A percentile compares a stretch with the other conserved stretches of the same genome.
phyloP scores from a whole-genome alignment of 345 rosid species.

The Lagerstroemia speciosa region DNA sequence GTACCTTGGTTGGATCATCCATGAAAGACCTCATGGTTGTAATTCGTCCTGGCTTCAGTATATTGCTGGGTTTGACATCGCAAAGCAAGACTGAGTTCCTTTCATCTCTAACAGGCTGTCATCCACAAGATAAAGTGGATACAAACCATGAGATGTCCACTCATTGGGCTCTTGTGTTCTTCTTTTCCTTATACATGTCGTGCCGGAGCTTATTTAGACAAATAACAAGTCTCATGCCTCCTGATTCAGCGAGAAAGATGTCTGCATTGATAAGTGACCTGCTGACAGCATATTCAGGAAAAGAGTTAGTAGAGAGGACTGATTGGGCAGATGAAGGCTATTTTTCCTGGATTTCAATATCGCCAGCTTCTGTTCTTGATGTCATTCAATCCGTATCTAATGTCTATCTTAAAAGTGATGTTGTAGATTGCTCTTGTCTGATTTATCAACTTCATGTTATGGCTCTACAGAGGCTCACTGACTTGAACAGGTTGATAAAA shows the following conservation, averaged over 20 bases:
- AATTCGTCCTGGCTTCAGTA: constrained; percentile 45
- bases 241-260: constrained; percentile 42
- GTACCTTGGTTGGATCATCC: constrained; percentile 51
- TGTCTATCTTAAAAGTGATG: constrained; percentile 30
- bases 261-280: constrained; percentile 41
- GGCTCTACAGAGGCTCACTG: constrained; percentile 78
- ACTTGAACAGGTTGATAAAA: constrained; percentile 67
- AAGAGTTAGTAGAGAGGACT: constrained; percentile 53
- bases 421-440: constrained; percentile 42
- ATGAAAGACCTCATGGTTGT: constrained; percentile 43
- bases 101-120: constrained; percentile 38
- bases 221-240: constrained; percentile 58
- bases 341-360: constrained; percentile 60
- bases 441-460: constrained; percentile 47
- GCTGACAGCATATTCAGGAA: constrained; percentile 42
- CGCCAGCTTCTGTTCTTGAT: constrained; percentile 56
- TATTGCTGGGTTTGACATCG: constrained; percentile 37
- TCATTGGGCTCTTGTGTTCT: constrained; percentile 54
- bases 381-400: constrained; percentile 45
- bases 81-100: constrained; percentile 41
- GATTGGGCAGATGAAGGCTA: constrained; percentile 58
- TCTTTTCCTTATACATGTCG: constrained; percentile 62
- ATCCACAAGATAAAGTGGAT: constrained; percentile 20
- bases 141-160: constrained; percentile 20
- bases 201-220: constrained; percentile 65